Evolutionary conservation across 2,329 filamentous ascomycete genomes (phyloP), one percentile per base, ranked within the genome.

Genomic region (Lojkania enalia): DNA sequence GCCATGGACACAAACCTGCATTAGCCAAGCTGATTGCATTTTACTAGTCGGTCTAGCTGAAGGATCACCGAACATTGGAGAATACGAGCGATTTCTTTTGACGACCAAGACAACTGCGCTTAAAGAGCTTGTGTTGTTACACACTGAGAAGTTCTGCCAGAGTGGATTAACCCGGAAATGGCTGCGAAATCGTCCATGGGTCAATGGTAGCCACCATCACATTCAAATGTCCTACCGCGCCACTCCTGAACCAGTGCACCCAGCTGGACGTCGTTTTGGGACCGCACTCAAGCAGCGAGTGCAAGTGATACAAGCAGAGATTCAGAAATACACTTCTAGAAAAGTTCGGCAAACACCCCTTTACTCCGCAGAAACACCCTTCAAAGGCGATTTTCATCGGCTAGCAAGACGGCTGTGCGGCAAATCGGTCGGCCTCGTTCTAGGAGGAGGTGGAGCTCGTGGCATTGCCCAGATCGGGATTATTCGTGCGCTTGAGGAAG

Each of bases 1-100:
- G 1, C 91, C 92, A 0, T 99, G 94, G 94, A 99, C 95, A 0
- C 90, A 96, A 63, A 97, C 94, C 0, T 99, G 95, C 67, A 96
- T 99, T 54, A 87, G 87, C 13, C 94, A 99, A 70, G 94, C 94
- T 1, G 94, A 99, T 70, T 96, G 91, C 57, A 96, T 99, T 52
- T 78, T 99, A 5, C 78, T 99, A 6, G 90, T 99, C 20, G 94
- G 90, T 1, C 74, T 97, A 12, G 94, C 91, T 1, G 94, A 97
- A 65, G 86, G 87, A 0, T 95, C 91, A 2, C 87, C 94, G 0
- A 85, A 82, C 33, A 94, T 97, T 54, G 94, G 94, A 31, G 95
- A 99, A 67, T 99, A 97, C 57, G 94, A 99, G 68, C 83, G 94
- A 2, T 96, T 99, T 66, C 82, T 99, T 63, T 79, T 99, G 13